Conservation (phyloP, 179 eudicot species). For the Patellifolia procumbens region DNA sequence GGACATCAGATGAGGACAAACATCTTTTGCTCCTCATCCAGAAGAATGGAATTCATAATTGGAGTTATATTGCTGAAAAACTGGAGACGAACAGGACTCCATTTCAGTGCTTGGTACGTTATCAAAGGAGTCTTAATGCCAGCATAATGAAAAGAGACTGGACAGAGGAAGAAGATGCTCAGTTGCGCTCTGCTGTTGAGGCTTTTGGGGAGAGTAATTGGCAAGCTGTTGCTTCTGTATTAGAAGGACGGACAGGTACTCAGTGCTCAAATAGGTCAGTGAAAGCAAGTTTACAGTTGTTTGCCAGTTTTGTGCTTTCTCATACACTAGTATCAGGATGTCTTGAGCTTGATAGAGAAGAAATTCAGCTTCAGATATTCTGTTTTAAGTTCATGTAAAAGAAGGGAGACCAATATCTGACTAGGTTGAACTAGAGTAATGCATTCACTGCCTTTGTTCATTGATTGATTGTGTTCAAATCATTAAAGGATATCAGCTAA, state of each 20-base stretch:
- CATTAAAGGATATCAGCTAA: too few species aligned
- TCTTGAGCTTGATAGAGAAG: background rate
- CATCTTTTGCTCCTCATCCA: constrained; percentile 60
- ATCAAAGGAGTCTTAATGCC: constrained; percentile 86
- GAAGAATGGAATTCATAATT: constrained; percentile 58
- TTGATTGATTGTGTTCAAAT: background rate
- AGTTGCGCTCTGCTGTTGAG: constrained; percentile 74
- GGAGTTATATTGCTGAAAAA: constrained; percentile 62
- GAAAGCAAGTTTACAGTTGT: background rate
- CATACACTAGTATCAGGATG: background rate
- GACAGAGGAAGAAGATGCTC: constrained; percentile 76
- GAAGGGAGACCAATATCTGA: too few species aligned
- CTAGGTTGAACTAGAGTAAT: too few species aligned
- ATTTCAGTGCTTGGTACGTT: constrained; percentile 79
- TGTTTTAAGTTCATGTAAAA: background rate
- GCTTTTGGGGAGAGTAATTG: constrained; percentile 81
- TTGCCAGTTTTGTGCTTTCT: background rate
- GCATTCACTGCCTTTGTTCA: too few species aligned
- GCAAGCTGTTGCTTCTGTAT: constrained; percentile 71
- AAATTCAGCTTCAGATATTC: background rate
- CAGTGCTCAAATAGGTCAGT: constrained; percentile 98
- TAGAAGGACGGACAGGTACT: constrained; percentile 88
- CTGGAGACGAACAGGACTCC: constrained; percentile 78
- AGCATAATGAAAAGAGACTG: constrained; percentile 77
- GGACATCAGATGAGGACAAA: constrained; percentile 70